These are phyloP conservation scores for Dothistroma septosporum DNA, from an alignment of 2,329 filamentous ascomycete species.

Conservation along the genomic window DNA sequence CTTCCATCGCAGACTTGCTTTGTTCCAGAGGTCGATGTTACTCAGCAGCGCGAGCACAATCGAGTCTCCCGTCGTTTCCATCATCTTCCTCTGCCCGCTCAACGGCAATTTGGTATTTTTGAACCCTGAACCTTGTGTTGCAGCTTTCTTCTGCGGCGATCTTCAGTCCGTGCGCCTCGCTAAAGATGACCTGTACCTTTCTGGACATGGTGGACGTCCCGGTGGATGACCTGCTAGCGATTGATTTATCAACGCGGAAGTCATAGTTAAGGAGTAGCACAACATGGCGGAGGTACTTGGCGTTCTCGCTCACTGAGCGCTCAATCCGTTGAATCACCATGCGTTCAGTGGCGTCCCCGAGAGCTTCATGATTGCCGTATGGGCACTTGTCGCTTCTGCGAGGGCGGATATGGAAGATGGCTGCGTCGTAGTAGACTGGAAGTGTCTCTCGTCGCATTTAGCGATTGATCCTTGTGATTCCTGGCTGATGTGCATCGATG, in stretches of 20 bases:
- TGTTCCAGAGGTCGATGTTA: background rate
- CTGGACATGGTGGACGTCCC: background rate
- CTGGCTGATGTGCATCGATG: background rate
- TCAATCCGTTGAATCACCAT: background rate
- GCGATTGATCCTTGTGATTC: background rate
- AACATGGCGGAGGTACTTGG: background rate
- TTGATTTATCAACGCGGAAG: background rate
- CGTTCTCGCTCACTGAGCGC: background rate
- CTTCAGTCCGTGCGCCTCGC: background rate
- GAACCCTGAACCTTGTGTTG: background rate
- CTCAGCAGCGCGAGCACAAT: conserved; percentile 1
- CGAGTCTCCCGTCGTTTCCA: background rate
- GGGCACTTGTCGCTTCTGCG: background rate
- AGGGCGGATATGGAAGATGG: background rate
- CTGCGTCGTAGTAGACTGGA: background rate
- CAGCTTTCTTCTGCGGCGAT: background rate
- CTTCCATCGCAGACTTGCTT: background rate
- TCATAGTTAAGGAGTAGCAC: background rate
- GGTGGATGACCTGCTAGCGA: background rate
- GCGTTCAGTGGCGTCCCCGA: background rate
- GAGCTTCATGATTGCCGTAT: background rate
- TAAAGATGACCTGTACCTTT: background rate
- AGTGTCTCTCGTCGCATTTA: background rate
- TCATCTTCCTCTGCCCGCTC: background rate
- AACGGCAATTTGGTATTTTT: background rate